Conservation (phyloP, 2,329 filamentous ascomycete genomes). For the Dactylonectria estremocensis region DNA sequence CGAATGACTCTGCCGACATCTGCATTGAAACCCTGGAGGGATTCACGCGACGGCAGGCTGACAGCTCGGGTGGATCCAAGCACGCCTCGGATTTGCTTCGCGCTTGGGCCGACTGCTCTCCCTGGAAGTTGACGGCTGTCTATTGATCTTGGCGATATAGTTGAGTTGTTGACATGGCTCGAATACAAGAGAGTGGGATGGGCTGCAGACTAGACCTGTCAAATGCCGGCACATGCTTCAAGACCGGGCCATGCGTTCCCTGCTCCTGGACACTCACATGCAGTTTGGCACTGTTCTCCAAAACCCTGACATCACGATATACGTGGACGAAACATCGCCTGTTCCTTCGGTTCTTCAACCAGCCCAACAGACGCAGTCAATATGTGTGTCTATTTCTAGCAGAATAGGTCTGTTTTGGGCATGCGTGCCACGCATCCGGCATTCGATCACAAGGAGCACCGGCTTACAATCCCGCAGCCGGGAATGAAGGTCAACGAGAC, state of each 20-base stretch:
- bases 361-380: not conserved
- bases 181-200: not conserved
- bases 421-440: not conserved
- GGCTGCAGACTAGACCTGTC: not conserved
- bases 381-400: not conserved
- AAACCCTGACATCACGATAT: not conserved
- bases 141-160: not conserved
- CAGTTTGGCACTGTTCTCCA: not conserved
- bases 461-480: not conserved
- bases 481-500: not conserved
- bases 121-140: not conserved
- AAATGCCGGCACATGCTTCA: not conserved
- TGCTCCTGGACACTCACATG: not conserved
- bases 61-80: not conserved
- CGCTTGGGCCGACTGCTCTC: not conserved
- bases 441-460: not conserved
- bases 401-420: not conserved
- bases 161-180: not conserved
- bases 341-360: not conserved
- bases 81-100: not conserved
- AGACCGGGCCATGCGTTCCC: conserved; percentile 1
- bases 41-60: not conserved
- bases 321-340: not conserved
- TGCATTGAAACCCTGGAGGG: not conserved
- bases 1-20: not conserved